These are phyloP conservation scores for Bretziella fagacearum DNA, from an alignment of 2,329 filamentous ascomycete genomes.

Conservation along the genomic window DNA sequence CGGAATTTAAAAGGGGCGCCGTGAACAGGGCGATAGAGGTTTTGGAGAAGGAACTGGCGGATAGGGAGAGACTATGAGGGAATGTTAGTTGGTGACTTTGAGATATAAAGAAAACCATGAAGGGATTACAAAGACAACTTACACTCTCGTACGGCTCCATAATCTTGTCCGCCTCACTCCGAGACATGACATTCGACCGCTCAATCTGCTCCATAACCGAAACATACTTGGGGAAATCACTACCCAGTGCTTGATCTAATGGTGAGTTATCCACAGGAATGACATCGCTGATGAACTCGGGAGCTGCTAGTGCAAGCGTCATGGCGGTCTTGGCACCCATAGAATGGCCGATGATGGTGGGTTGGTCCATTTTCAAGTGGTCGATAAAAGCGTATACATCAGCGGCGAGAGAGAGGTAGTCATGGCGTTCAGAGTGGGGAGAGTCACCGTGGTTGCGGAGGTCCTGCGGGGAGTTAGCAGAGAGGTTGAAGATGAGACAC, in stretches of 20 bases:
- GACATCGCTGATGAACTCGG: slow-evolving; percentile 49
- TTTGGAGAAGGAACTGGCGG: slow-evolving; percentile 82
- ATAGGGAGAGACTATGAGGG: slow-evolving; percentile 45
- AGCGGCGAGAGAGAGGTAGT: slow-evolving; percentile 66
- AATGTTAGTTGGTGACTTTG: not conserved
- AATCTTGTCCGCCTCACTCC: slow-evolving; percentile 66
- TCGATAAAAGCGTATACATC: slow-evolving; percentile 68
- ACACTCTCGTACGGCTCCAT: slow-evolving; percentile 57
- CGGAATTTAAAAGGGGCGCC: slow-evolving; percentile 51
- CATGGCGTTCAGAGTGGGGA: slow-evolving; percentile 57
- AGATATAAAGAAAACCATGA: not conserved
- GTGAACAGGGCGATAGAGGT: slow-evolving; percentile 43
- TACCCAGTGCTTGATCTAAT: slow-evolving; percentile 57
- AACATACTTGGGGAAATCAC: slow-evolving; percentile 64
- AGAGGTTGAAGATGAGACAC: slow-evolving; percentile 1
- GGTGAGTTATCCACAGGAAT: slow-evolving; percentile 87
- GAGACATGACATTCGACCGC: slow-evolving; percentile 44
- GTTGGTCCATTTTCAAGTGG: slow-evolving; percentile 49
- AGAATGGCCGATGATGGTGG: slow-evolving; percentile 78
- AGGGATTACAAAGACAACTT: slow-evolving; percentile 17
- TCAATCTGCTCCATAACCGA: slow-evolving; percentile 74
- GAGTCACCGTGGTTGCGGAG: slow-evolving; percentile 88
- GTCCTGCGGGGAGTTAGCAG: slow-evolving; percentile 37
- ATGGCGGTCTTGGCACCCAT: slow-evolving; percentile 96
- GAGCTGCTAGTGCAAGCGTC: slow-evolving; percentile 59